Percentiles rank a stretch among this genome's conserved stretches.
These are phyloP conservation scores for Colletotrichum neosansevieriae DNA, from an alignment of 2,329 filamentous ascomycete genomes.

Conservation along the genomic window DNA sequence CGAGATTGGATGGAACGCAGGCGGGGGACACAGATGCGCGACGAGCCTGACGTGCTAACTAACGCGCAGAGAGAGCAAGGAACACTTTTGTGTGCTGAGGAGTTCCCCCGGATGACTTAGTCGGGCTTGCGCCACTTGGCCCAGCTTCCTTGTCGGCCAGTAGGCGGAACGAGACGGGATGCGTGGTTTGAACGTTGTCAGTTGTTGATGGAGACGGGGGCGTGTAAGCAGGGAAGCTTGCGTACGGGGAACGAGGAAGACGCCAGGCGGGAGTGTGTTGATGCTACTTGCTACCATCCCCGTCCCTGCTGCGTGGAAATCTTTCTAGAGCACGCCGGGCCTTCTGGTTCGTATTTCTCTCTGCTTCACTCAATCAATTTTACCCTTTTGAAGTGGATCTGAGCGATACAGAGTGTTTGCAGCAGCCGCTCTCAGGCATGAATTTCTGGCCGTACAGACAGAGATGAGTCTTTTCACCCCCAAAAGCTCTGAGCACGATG, in stretches of 20 bases:
- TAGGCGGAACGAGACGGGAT: conserved; percentile 1
- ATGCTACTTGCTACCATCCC: background rate
- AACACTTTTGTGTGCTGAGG: background rate
- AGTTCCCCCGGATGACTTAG: conserved; percentile 2
- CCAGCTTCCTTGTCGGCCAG: conserved; percentile 1
- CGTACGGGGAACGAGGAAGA: background rate
- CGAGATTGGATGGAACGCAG: background rate
- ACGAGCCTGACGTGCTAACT: conserved; percentile 4
- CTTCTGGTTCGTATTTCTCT: background rate
- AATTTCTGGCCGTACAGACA: background rate
- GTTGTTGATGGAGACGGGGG: conserved; percentile 11
- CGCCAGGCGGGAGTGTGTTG: background rate
- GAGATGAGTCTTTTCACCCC: no score
- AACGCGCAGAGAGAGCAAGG: background rate
- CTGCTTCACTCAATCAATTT: background rate
- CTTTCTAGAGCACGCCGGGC: background rate
- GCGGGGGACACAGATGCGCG: background rate
- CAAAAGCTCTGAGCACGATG: no score
- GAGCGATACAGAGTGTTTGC: background rate
- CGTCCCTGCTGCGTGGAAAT: conserved; percentile 11
- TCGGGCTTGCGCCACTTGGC: conserved; percentile 6
- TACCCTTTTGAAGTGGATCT: conserved; percentile 4
- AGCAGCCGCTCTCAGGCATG: background rate
- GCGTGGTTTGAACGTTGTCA: background rate
- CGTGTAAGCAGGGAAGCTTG: conserved; percentile 6